Conservation (phyloP, 2,329 filamentous ascomycete species). For the Orbilia quercus region DNA sequence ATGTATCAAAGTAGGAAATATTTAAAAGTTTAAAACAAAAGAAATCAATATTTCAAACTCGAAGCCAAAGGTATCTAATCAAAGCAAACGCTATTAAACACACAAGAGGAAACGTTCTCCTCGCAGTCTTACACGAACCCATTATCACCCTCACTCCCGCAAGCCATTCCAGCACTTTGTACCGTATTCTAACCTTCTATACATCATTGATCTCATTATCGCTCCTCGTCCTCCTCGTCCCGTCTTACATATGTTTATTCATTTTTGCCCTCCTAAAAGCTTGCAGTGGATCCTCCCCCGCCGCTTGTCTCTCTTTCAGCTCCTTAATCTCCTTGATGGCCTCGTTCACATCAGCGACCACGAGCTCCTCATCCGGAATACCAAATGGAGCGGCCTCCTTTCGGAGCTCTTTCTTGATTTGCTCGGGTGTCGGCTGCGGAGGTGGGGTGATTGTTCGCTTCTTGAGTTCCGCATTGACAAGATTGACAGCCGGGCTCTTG, state of each 20-base stretch:
- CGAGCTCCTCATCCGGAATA: constrained; percentile 59
- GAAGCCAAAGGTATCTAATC: constrained; percentile 20
- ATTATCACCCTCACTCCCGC: constrained; percentile 2
- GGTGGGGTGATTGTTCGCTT: constrained; percentile 22
- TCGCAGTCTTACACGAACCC: constrained; percentile 3
- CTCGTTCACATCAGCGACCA: constrained; percentile 53
- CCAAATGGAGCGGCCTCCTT: constrained; percentile 60
- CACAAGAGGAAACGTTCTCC: constrained; percentile 3
- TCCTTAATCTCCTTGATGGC: constrained; percentile 54
- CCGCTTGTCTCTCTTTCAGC: constrained; percentile 33
- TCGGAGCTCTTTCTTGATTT: constrained; percentile 24
- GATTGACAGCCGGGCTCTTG: constrained; percentile 77
- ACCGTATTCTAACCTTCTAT: not conserved
- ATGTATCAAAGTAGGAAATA: too few relatives aligned
- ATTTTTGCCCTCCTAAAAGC: constrained; percentile 39
- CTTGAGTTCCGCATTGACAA: constrained; percentile 53
- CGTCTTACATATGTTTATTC: constrained; percentile 22
- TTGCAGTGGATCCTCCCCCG: constrained; percentile 31
- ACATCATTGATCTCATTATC: not conserved
- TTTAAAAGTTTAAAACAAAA: not conserved
- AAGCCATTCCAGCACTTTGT: not conserved
- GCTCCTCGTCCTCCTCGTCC: not conserved
- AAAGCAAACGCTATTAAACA: constrained; percentile 38
- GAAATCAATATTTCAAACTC: not conserved
- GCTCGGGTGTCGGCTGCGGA: constrained; percentile 26